Percentiles rank a stretch among this genome's conserved stretches.
phyloP scores from a whole-genome alignment of 148 eudicot genomes.

The Chenopodium quinoa region DNA sequence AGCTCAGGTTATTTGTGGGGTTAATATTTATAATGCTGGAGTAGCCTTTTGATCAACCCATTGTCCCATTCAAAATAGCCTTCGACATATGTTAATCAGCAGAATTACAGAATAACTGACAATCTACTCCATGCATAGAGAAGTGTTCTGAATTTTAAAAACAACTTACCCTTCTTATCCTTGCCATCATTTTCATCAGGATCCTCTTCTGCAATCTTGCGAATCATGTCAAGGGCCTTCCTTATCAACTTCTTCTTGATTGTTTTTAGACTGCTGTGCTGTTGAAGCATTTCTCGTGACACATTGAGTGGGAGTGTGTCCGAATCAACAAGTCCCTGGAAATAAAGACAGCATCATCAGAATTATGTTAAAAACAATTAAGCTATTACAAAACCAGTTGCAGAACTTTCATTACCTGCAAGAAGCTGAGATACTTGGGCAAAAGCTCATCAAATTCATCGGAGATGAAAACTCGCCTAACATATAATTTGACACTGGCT shows the following conservation, averaged over 20 bases:
- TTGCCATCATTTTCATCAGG: constrained; percentile 81
- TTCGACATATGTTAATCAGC: not conserved
- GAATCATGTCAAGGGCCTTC: constrained; percentile 99
- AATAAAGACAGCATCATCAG: constrained; percentile 20
- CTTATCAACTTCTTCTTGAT: constrained; percentile 94
- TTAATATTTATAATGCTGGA: not conserved
- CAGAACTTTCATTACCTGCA: constrained; percentile 53
- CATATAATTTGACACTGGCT: constrained; percentile 86
- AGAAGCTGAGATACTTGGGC: constrained; percentile 89
- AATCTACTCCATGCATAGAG: not conserved
- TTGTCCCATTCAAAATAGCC: not conserved
- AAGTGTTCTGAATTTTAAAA: not conserved
- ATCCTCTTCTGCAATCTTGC: constrained; percentile 94
- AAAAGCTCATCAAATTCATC: constrained; percentile 97
- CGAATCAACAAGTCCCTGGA: constrained; percentile 97
- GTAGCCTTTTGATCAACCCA: not conserved
- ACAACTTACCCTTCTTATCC: constrained; percentile 68
- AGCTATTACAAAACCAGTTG: not conserved
- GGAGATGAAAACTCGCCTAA: constrained; percentile 92
- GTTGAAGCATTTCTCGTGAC: constrained; percentile 99
- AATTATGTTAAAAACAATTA: constrained; percentile 11
- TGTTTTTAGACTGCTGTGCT: constrained; percentile 96
- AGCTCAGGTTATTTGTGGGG: not conserved
- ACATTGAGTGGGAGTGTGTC: constrained; percentile 96
- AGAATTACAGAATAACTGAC: not conserved